Percentiles rank a stretch among this genome's conserved stretches.
Evolutionary conservation across 257 asterid genomes (phyloP).

Genomic region (Asclepias syriaca): DNA sequence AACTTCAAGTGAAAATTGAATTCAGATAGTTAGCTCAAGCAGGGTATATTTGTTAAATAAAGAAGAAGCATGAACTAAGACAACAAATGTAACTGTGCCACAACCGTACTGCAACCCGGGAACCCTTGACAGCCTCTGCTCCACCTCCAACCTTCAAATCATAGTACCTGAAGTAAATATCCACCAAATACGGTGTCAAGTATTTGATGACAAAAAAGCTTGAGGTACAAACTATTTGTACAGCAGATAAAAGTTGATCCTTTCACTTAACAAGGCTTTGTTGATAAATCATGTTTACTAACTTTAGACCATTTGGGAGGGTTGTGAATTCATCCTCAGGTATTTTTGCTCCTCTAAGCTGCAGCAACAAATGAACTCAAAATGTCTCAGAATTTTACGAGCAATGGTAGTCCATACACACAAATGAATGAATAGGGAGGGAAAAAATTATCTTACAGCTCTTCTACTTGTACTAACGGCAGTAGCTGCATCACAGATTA

Average conservation of each 20-base stretch:
- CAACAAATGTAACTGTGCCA: constrained; percentile 51
- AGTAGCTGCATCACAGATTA: constrained; percentile 54
- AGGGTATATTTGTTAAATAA: constrained; percentile 16
- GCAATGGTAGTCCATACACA: not conserved
- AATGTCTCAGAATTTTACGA: not conserved
- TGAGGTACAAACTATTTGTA: not conserved
- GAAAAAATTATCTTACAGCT: constrained; percentile 55
- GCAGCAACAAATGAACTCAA: constrained; percentile 35
- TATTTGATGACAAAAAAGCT: constrained; percentile 4
- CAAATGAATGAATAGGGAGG: not conserved
- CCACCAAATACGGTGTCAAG: constrained; percentile 15
- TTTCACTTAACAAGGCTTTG: not conserved
- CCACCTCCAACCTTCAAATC: constrained; percentile 90
- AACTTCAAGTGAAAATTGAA: not conserved
- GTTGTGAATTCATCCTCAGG: constrained; percentile 81
- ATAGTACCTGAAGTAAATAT: constrained; percentile 57
- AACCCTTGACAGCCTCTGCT: constrained; percentile 84
- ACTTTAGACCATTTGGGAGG: constrained; percentile 92
- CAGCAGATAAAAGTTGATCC: not conserved
- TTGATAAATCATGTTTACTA: constrained; percentile 27
- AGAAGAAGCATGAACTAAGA: constrained; percentile 33
- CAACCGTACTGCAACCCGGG: constrained; percentile 98
- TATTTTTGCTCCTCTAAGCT: constrained; percentile 85
- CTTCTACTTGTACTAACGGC: constrained; percentile 94
- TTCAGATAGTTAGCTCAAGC: not conserved